phyloP scores from a whole-genome alignment of 768 basidiomycete species.

The Stropharia rugosoannulata region DNA sequence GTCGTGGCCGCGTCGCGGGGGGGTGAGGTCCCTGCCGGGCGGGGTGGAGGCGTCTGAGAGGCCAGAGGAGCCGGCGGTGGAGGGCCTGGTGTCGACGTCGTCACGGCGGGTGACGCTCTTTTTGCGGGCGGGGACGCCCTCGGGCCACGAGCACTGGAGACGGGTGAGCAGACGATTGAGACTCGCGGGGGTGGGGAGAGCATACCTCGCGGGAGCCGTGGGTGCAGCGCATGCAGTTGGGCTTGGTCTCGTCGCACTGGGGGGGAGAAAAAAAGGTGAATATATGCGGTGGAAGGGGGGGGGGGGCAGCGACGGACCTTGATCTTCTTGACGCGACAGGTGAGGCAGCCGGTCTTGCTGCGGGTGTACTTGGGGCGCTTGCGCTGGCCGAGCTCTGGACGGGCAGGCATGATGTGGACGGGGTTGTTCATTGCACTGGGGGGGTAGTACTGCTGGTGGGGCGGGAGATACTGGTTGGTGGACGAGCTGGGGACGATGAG shows the following conservation, averaged over 20 bases:
- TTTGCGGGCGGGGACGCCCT: slow-evolving; percentile 71
- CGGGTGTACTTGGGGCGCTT: slow-evolving; percentile 93
- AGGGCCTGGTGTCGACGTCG: slow-evolving; percentile 60
- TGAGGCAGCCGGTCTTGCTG: slow-evolving; percentile 92
- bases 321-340: slow-evolving; percentile 92
- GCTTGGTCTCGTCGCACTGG: slow-evolving; percentile 91
- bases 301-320: slow-evolving; percentile 55
- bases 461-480: slow-evolving; percentile 40
- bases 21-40: slow-evolving; percentile 65
- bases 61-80: slow-evolving; percentile 75
- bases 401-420: slow-evolving; percentile 49
- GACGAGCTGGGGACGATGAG: slow-evolving; percentile 31
- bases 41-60: slow-evolving; percentile 72
- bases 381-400: slow-evolving; percentile 52
- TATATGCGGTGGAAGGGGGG: not conserved
- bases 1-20: slow-evolving; percentile 53
- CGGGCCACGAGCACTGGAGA: slow-evolving; percentile 79
- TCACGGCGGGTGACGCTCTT: slow-evolving; percentile 60
- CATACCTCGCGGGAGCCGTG: slow-evolving; percentile 81
- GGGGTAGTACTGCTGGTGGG: slow-evolving; percentile 39
- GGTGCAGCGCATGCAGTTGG: slow-evolving; percentile 81
- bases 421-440: slow-evolving; percentile 27
- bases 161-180: slow-evolving; percentile 12
- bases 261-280: not conserved
- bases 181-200: slow-evolving; percentile 2